Evolutionary conservation across 805 yeast species (phyloP).

Genomic region (Saccharomyces jurei): DNA sequence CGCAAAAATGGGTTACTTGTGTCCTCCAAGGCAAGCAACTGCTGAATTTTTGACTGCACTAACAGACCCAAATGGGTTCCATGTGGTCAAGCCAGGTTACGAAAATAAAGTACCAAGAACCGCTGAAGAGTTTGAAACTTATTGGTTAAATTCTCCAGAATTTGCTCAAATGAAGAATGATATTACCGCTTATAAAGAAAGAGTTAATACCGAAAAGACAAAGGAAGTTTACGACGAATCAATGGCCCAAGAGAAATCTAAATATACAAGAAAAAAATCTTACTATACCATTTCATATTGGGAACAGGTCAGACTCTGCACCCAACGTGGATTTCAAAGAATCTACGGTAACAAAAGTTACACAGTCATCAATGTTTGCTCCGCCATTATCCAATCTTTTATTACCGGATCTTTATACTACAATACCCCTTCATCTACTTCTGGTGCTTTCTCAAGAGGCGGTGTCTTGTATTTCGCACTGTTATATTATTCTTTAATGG

Average conservation of each 20-base stretch:
- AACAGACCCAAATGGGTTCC: slow-evolving; percentile 48
- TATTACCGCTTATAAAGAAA: slow-evolving; percentile 34
- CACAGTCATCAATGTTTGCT: slow-evolving; percentile 23
- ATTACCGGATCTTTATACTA: slow-evolving; percentile 58
- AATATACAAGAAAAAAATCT: slow-evolving; percentile 14
- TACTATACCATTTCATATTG: slow-evolving; percentile 25
- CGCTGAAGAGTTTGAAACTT: slow-evolving; percentile 45
- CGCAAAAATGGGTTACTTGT: slow-evolving; percentile 46
- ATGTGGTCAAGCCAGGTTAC: slow-evolving; percentile 32
- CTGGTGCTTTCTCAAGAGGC: slow-evolving; percentile 56
- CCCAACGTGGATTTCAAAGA: slow-evolving; percentile 46
- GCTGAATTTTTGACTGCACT: slow-evolving; percentile 57
- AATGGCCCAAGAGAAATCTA: slow-evolving; percentile 25
- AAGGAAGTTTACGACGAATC: slow-evolving; percentile 27
- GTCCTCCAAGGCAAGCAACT: slow-evolving; percentile 51
- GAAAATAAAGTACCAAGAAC: slow-evolving; percentile 46
- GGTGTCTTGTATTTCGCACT: slow-evolving; percentile 55
- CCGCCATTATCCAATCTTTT: slow-evolving; percentile 45
- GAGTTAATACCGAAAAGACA: slow-evolving; percentile 28
- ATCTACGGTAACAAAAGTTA: slow-evolving; percentile 53
- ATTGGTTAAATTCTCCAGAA: slow-evolving; percentile 37
- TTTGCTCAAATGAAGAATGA: slow-evolving; percentile 33
- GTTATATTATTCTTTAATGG: slow-evolving; percentile 44
- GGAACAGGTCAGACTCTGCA: slow-evolving; percentile 43
- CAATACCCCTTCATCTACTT: slow-evolving; percentile 41